Percentiles rank a stretch among this genome's conserved stretches.
Conservation (phyloP, 768 basidiomycete species). For the Termitomyces sp. region DNA sequence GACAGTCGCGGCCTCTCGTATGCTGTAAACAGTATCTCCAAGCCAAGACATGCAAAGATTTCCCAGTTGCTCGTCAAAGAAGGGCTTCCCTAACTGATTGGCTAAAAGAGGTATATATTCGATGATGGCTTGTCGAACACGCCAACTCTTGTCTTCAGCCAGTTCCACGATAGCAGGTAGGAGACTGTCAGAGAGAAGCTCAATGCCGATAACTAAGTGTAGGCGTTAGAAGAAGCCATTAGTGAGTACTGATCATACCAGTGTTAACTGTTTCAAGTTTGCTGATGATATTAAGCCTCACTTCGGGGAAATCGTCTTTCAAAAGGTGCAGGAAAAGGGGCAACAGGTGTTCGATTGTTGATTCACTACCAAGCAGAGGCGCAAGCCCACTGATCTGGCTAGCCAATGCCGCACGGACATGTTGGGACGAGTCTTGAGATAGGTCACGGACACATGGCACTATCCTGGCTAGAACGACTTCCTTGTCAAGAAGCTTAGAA, state of each 20-base stretch:
- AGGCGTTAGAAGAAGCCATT: constrained; percentile 10
- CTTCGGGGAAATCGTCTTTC: constrained; percentile 99
- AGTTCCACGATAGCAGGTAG: constrained; percentile 97
- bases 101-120: constrained; percentile 99
- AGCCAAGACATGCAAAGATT: constrained; percentile 99
- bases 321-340: constrained; percentile 94
- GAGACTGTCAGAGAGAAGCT: constrained; percentile 88
- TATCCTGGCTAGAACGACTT: constrained; percentile 88
- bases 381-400: constrained; percentile 96
- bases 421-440: constrained; percentile 90
- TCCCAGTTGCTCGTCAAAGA: constrained; percentile 97
- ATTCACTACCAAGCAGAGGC: constrained; percentile 86
- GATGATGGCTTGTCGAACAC: constrained; percentile 98
- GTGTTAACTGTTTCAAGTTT: constrained; percentile 94
- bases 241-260: constrained; percentile 47
- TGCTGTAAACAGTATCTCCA: constrained; percentile 97
- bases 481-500: constrained; percentile 87
- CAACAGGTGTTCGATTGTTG: constrained; percentile 94
- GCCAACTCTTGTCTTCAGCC: constrained; percentile 99
- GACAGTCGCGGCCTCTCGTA: constrained; percentile 95
- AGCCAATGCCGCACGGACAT: constrained; percentile 94
- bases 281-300: constrained; percentile 95
- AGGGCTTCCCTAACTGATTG: constrained; percentile 92
- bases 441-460: constrained; percentile 94
- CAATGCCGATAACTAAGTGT: constrained; percentile 91